Percentiles rank a stretch among this genome's conserved stretches.
These are phyloP conservation scores for Dioscorea alata DNA, from an alignment of 106 monocot genomes.

Conservation along the genomic window DNA sequence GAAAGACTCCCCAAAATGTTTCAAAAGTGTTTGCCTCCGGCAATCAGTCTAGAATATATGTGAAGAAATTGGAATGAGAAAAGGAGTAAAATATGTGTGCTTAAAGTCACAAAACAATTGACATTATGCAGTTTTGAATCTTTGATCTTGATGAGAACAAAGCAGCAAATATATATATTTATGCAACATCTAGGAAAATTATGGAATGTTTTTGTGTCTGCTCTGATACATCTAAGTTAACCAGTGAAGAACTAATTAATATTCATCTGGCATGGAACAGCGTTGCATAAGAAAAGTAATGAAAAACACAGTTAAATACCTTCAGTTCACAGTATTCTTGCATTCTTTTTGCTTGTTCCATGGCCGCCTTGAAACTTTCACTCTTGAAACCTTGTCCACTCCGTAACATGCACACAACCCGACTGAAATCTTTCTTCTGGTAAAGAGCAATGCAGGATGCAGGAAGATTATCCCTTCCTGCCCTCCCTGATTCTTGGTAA, in stretches of 20 bases:
- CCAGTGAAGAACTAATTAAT: too few species aligned
- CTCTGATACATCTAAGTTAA: too few species aligned
- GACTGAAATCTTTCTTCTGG: slow-evolving; percentile 95
- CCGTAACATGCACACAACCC: slow-evolving; percentile 94
- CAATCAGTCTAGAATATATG: slow-evolving; percentile 58
- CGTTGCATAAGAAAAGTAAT: not conserved
- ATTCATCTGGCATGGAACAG: not conserved
- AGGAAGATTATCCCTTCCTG: slow-evolving; percentile 78
- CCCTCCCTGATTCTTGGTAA: slow-evolving; percentile 98
- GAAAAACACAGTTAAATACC: slow-evolving; percentile 33
- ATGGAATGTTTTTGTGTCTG: too few species aligned
- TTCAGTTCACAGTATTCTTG: slow-evolving; percentile 86
- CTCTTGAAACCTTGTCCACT: slow-evolving; percentile 46
- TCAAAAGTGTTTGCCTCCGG: slow-evolving; percentile 64
- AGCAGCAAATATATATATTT: too few species aligned
- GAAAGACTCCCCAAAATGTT: slow-evolving; percentile 72
- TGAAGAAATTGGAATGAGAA: too few species aligned
- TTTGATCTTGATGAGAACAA: too few species aligned
- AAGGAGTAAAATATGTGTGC: too few species aligned
- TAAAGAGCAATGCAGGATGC: slow-evolving; percentile 76
- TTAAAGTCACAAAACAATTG: too few species aligned
- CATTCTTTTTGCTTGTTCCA: slow-evolving; percentile 98
- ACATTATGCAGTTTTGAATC: too few species aligned
- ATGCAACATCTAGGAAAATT: too few species aligned
- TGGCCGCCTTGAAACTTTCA: slow-evolving; percentile 67